These are phyloP conservation scores for Diaporthe destruens DNA, from an alignment of 2,329 filamentous ascomycete species.

Conservation along the genomic window DNA sequence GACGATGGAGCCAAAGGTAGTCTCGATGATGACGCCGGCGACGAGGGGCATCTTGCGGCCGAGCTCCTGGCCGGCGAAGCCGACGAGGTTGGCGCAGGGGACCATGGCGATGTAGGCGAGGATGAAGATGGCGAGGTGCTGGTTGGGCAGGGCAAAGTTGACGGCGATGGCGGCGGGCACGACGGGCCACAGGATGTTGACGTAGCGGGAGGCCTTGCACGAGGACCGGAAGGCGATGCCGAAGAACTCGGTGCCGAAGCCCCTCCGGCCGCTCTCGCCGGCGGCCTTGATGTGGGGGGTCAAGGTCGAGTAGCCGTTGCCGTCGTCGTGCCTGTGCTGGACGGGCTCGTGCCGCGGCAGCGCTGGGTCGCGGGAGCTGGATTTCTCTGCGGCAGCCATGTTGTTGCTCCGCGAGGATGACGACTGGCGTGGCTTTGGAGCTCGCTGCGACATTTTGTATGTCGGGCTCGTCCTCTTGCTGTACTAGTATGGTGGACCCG, in stretches of 20 bases:
- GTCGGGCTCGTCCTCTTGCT: neutral
- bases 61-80: conserved; percentile 79
- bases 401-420: conserved; percentile 21
- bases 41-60: conserved; percentile 83
- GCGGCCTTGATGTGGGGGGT: conserved; percentile 50
- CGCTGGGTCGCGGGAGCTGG: conserved; percentile 43
- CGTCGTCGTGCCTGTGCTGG: conserved; percentile 40
- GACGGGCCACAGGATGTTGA: conserved; percentile 81
- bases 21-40: conserved; percentile 72
- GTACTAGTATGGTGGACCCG: neutral
- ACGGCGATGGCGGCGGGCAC: conserved; percentile 80
- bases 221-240: conserved; percentile 74
- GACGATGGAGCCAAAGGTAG: conserved; percentile 78
- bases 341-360: conserved; percentile 46
- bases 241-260: conserved; percentile 73
- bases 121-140: conserved; percentile 74
- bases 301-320: conserved; percentile 40
- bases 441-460: neutral
- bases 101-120: conserved; percentile 83
- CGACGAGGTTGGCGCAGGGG: conserved; percentile 80
- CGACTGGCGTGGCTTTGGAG: conserved; percentile 23
- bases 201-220: conserved; percentile 71
- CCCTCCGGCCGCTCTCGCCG: conserved; percentile 77
- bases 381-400: conserved; percentile 39
- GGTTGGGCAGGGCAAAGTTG: conserved; percentile 53